Percentiles rank a stretch among this genome's conserved stretches.
Conservation (phyloP, 176 grass and related monocot genomes). For the Tillandsia fasciculata region DNA sequence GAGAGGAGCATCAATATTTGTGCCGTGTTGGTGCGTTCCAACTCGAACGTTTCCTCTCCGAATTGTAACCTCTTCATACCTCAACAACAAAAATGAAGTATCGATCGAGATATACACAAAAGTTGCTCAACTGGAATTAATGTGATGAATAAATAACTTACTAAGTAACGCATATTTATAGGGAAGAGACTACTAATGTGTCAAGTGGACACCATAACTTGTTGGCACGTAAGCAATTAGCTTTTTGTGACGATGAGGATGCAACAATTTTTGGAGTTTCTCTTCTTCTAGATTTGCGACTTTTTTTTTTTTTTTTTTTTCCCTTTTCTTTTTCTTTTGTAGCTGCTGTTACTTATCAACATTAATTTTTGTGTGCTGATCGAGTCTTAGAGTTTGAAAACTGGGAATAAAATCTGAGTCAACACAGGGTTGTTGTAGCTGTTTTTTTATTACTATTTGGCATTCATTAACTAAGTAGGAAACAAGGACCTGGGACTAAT, state of each 20-base stretch:
- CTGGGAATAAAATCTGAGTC: too few relatives aligned
- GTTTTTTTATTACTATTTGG: too few relatives aligned
- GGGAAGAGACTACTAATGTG: too few relatives aligned
- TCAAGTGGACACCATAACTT: not conserved
- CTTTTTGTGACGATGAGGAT: conserved; percentile 1
- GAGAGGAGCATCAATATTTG: not conserved
- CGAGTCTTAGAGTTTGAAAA: too few relatives aligned
- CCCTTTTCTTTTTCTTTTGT: not conserved
- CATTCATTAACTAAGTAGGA: too few relatives aligned
- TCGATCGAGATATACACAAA: not conserved
- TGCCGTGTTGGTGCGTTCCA: not conserved
- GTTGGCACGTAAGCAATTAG: conserved; percentile 5
- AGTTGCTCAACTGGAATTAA: not conserved
- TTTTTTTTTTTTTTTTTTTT: not conserved
- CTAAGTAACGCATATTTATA: too few relatives aligned
- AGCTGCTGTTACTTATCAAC: too few relatives aligned
- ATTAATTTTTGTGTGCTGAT: too few relatives aligned
- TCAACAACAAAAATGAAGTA: not conserved
- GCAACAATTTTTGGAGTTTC: conserved; percentile 1
- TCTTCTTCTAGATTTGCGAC: conserved; percentile 21
- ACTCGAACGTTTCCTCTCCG: not conserved
- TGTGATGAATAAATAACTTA: too few relatives aligned
- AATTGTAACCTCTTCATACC: not conserved
- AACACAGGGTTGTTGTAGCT: too few relatives aligned
- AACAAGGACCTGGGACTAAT: too few relatives aligned